These are phyloP conservation scores for Physcomitrium patens DNA, from an alignment of 225 moss, liverwort and hornwort species.

Conservation along the genomic window DNA sequence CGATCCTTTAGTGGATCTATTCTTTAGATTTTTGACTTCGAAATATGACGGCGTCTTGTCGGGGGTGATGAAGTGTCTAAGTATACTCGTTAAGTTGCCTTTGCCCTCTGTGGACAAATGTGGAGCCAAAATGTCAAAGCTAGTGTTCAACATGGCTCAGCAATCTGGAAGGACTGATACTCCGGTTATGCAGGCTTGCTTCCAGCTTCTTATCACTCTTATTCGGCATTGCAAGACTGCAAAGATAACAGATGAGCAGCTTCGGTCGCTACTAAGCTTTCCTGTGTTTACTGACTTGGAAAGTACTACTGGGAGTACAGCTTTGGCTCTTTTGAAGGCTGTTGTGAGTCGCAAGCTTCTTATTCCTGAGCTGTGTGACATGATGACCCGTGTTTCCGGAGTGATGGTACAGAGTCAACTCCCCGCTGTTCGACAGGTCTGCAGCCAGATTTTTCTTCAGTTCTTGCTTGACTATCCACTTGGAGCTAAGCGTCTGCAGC, in stretches of 20 bases:
- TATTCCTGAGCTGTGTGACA: slow-evolving; percentile 96
- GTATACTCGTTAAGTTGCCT: slow-evolving; percentile 75
- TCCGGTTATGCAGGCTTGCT: slow-evolving; percentile 84
- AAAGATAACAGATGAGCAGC: slow-evolving; percentile 74
- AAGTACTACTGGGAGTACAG: slow-evolving; percentile 72
- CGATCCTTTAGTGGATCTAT: slow-evolving; percentile 72
- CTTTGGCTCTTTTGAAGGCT: slow-evolving; percentile 82
- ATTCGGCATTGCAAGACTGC: slow-evolving; percentile 81
- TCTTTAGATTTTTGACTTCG: slow-evolving; percentile 74
- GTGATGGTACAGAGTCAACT: slow-evolving; percentile 88
- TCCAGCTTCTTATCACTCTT: slow-evolving; percentile 78
- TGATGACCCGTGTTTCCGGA: slow-evolving; percentile 81
- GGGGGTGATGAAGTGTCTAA: slow-evolving; percentile 72
- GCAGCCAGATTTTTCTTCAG: slow-evolving; percentile 87
- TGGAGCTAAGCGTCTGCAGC: slow-evolving; percentile 82
- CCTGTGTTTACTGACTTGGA: slow-evolving; percentile 92
- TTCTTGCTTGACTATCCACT: slow-evolving; percentile 94
- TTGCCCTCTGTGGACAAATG: slow-evolving; percentile 69
- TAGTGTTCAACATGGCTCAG: slow-evolving; percentile 75
- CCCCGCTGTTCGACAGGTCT: slow-evolving; percentile 72
- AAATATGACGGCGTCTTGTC: slow-evolving; percentile 84
- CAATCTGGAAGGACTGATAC: slow-evolving; percentile 74
- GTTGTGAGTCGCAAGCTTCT: slow-evolving; percentile 84
- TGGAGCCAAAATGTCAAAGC: slow-evolving; percentile 64
- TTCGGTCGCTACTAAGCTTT: slow-evolving; percentile 76